Evolutionary conservation across 805 yeast genomes (phyloP).

Genomic region (Pichia membranifaciens): DNA sequence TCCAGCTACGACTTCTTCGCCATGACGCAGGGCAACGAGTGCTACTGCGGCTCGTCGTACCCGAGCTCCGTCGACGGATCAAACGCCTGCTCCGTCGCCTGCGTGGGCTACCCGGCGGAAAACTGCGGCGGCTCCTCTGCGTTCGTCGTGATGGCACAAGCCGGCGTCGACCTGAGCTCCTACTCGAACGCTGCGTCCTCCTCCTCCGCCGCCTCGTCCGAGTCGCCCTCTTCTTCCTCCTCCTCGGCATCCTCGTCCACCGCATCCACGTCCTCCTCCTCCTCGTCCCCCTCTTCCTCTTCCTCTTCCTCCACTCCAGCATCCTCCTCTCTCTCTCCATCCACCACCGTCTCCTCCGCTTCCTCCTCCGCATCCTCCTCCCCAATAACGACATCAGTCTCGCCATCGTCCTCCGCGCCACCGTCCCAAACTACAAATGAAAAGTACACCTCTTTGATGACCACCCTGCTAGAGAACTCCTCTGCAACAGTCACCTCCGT

Average conservation of each 20-base stretch:
- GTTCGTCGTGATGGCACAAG: conserved; percentile 40
- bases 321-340: conserved; percentile 3
- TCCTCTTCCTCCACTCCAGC: neutral
- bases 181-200: conserved; percentile 12
- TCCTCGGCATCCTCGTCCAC: conserved; percentile 2
- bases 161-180: conserved; percentile 18
- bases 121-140: conserved; percentile 52
- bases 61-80: conserved; percentile 27
- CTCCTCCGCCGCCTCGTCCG: neutral
- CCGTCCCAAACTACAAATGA: too few relatives aligned
- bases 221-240: conserved; percentile 13
- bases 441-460: conserved; percentile 13
- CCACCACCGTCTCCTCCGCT: neutral
- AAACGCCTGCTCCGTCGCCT: conserved; percentile 38
- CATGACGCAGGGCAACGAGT: conserved; percentile 44
- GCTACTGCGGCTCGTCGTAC: conserved; percentile 59
- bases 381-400: neutral
- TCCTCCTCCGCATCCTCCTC: conserved; percentile 10
- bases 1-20: conserved; percentile 46
- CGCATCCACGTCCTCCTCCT: conserved; percentile 1
- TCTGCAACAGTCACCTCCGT: conserved; percentile 25
- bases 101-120: conserved; percentile 60
- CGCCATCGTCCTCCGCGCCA: neutral
- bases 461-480: conserved; percentile 16
- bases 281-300: conserved; percentile 6